phyloP scores from a whole-genome alignment of 1,284 basidiomycete genomes.

The Malassezia equina region DNA sequence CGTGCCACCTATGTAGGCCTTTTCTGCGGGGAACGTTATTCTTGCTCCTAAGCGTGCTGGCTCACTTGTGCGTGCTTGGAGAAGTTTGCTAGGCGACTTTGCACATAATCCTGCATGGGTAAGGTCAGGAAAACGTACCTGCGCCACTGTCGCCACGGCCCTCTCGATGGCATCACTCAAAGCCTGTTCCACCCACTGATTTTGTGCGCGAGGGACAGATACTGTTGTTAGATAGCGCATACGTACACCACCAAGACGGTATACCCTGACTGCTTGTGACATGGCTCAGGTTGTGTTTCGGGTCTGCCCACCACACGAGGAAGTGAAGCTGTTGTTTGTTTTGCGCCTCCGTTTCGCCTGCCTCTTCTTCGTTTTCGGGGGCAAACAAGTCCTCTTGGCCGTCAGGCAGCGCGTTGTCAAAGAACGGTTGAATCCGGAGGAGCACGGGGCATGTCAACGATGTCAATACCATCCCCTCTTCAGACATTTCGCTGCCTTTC shows the following conservation, averaged over 20 bases:
- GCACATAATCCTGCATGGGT: slow-evolving; percentile 30
- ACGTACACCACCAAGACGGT: slow-evolving; percentile 40
- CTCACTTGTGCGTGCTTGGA: not conserved
- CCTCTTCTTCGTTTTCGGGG: not conserved
- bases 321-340: slow-evolving; percentile 19
- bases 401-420: not conserved
- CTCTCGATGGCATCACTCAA: slow-evolving; percentile 40
- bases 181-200: slow-evolving; percentile 44
- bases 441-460: slow-evolving; percentile 69
- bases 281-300: slow-evolving; percentile 36
- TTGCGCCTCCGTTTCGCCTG: not conserved
- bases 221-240: slow-evolving; percentile 17
- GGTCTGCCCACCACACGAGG: slow-evolving; percentile 35
- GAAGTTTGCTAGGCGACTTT: slow-evolving; percentile 24
- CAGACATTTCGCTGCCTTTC: not conserved
- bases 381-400: slow-evolving; percentile 3
- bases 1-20: not conserved
- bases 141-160: slow-evolving; percentile 35
- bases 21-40: not conserved
- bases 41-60: not conserved
- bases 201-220: slow-evolving; percentile 33
- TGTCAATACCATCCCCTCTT: not conserved
- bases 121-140: slow-evolving; percentile 8
- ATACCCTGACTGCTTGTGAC: slow-evolving; percentile 38
- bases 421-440: slow-evolving; percentile 65